Percentiles rank a stretch among this genome's conserved stretches.
These are phyloP conservation scores for Durio zibethinus DNA, from an alignment of 345 rosid genomes.

Conservation along the genomic window DNA sequence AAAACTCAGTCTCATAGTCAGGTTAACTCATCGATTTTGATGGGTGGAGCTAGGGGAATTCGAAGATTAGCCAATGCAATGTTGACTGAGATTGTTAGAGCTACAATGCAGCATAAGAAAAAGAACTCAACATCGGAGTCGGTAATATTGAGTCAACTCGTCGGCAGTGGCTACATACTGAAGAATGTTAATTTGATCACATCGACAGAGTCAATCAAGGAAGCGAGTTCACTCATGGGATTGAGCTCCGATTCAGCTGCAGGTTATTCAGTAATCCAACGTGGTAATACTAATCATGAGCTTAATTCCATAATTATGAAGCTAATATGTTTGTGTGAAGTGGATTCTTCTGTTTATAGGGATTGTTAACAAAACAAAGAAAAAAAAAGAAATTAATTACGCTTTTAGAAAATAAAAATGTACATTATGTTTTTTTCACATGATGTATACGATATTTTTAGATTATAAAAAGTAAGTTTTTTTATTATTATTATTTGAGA, in stretches of 20 bases:
- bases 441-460: constrained; percentile 2
- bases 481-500: too few relatives aligned
- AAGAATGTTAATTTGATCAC: constrained; percentile 46
- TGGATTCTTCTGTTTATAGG: constrained; percentile 60
- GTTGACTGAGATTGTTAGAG: constrained; percentile 71
- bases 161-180: constrained; percentile 37
- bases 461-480: background rate
- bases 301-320: constrained; percentile 42
- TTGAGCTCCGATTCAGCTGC: constrained; percentile 27
- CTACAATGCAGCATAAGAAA: constrained; percentile 57
- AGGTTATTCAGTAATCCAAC: constrained; percentile 33
- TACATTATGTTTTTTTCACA: background rate
- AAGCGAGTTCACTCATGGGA: constrained; percentile 44
- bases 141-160: constrained; percentile 63
- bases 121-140: constrained; percentile 51
- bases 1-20: constrained; percentile 32
- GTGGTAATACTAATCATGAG: constrained; percentile 31
- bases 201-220: constrained; percentile 44
- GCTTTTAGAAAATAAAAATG: background rate
- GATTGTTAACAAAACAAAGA: constrained; percentile 41
- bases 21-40: constrained; percentile 54
- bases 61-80: constrained; percentile 57
- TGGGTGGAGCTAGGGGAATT: constrained; percentile 77
- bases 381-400: background rate
- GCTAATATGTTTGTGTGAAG: constrained; percentile 58